Percentiles rank a stretch among this genome's conserved stretches.
These are phyloP conservation scores for Penicillium sp. DNA, from an alignment of 2,329 filamentous ascomycete genomes.

Conservation along the genomic window DNA sequence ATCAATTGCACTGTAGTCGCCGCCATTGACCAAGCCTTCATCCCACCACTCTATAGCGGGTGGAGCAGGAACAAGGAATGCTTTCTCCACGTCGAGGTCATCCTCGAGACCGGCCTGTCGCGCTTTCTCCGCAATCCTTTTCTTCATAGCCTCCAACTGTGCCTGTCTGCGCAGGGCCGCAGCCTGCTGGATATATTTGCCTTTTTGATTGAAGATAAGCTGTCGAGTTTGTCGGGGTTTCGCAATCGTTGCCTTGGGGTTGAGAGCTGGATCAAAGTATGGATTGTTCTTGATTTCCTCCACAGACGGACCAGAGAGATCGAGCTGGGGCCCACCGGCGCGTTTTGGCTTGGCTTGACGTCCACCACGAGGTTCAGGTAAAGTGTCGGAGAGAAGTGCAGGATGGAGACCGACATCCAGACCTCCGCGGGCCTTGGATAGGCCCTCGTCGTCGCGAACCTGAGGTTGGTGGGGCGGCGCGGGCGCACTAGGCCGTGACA, in stretches of 20 bases:
- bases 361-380: slow-evolving; percentile 44
- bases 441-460: slow-evolving; percentile 48
- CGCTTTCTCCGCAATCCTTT: slow-evolving; percentile 79
- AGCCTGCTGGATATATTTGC: slow-evolving; percentile 94
- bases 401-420: slow-evolving; percentile 74
- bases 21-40: slow-evolving; percentile 73
- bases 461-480: slow-evolving; percentile 40
- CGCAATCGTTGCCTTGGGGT: slow-evolving; percentile 54
- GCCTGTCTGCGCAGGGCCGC: slow-evolving; percentile 84
- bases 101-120: slow-evolving; percentile 92
- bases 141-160: slow-evolving; percentile 90
- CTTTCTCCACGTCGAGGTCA: slow-evolving; percentile 81
- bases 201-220: slow-evolving; percentile 87
- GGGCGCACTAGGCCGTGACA: slow-evolving; percentile 46
- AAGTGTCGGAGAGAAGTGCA: slow-evolving; percentile 57
- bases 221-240: slow-evolving; percentile 69
- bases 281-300: slow-evolving; percentile 67
- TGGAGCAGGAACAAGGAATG: slow-evolving; percentile 77
- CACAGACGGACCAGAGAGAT: slow-evolving; percentile 55
- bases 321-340: slow-evolving; percentile 48
- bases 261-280: slow-evolving; percentile 71
- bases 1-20: slow-evolving; percentile 68
- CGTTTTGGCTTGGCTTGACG: slow-evolving; percentile 53
- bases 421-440: slow-evolving; percentile 58
- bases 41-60: slow-evolving; percentile 98